phyloP scores from a whole-genome alignment of 2,329 filamentous ascomycete species.

The Trichoderma sp. region DNA sequence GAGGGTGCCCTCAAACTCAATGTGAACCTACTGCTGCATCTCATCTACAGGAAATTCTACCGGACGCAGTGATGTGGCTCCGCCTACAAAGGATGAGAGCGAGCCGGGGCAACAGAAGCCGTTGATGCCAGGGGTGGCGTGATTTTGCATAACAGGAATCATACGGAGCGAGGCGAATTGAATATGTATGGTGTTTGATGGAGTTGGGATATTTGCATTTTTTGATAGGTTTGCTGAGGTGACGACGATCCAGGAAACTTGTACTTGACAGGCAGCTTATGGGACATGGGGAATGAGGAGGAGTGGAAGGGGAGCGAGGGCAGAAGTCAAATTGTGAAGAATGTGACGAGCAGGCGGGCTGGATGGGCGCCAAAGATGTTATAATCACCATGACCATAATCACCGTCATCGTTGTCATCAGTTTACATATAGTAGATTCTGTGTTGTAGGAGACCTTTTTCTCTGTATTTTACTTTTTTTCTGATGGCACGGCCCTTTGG shows the following conservation, averaged over 20 bases:
- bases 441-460: constrained; percentile 21
- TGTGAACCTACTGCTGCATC: constrained; percentile 93
- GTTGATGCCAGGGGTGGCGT: not conserved
- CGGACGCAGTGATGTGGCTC: constrained; percentile 56
- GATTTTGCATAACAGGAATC: not conserved
- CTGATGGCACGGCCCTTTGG: not conserved
- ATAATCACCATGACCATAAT: constrained; percentile 2
- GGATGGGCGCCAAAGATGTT: constrained; percentile 5
- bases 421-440: constrained; percentile 22
- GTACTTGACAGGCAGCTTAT: constrained; percentile 4
- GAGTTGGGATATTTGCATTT: constrained; percentile 25
- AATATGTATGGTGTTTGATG: constrained; percentile 20
- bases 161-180: constrained; percentile 11
- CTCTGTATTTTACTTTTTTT: not conserved
- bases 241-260: constrained; percentile 6
- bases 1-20: constrained; percentile 84
- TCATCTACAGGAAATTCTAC: constrained; percentile 99
- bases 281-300: constrained; percentile 4
- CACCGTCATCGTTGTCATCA: constrained; percentile 17
- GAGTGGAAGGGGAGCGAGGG: not conserved
- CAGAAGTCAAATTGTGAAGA: not conserved
- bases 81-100: not conserved
- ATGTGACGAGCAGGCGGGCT: not conserved
- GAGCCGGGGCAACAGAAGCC: not conserved
- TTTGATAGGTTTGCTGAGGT: not conserved